Percentiles rank a stretch among this genome's conserved stretches.
Evolutionary conservation across 345 rosid species (phyloP).

Genomic region (Salix suchowensis): DNA sequence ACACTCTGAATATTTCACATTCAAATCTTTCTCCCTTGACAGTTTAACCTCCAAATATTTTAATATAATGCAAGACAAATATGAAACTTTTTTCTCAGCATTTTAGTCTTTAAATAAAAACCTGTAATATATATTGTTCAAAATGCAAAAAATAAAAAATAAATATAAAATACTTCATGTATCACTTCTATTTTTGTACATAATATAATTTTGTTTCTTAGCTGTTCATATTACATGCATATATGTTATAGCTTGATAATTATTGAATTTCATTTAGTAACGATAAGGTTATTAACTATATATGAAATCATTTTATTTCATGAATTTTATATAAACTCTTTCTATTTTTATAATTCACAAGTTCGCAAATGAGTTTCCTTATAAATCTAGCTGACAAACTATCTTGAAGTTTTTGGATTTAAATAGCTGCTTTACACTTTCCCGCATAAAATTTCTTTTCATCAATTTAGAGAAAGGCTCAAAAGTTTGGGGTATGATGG

Average conservation of each 20-base stretch:
- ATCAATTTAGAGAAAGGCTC: too few species aligned
- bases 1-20: too few species aligned
- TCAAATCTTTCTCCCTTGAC: too few species aligned
- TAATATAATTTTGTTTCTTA: too few species aligned
- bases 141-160: too few species aligned
- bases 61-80: neutral
- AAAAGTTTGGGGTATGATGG: too few species aligned
- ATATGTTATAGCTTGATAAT: neutral
- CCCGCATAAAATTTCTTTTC: too few species aligned
- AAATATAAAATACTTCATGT: neutral
- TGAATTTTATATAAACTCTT: neutral
- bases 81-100: too few species aligned
- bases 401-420: too few species aligned
- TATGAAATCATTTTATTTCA: neutral
- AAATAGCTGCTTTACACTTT: too few species aligned
- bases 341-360: neutral
- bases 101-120: neutral
- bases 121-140: neutral
- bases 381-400: neutral
- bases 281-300: neutral
- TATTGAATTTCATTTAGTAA: neutral
- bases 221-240: too few species aligned
- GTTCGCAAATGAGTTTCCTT: neutral
- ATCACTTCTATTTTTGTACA: neutral
- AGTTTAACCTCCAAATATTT: too few species aligned